These are phyloP conservation scores for Collariella sp. DNA, from an alignment of 495 filamentous ascomycete species.

Conservation along the genomic window DNA sequence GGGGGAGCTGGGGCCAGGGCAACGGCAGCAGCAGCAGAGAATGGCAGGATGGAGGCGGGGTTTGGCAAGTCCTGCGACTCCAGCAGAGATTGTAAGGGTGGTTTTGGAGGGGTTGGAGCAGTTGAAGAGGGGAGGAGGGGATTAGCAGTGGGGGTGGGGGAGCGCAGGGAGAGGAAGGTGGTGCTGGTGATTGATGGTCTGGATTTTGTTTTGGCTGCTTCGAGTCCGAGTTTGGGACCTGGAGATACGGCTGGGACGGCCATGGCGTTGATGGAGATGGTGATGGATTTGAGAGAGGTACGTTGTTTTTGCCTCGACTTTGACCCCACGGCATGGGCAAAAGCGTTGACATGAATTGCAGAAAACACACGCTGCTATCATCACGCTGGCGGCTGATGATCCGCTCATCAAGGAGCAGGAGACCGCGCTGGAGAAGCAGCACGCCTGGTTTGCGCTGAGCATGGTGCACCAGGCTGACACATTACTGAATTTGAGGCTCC, in stretches of 20 bases:
- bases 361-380: slow-evolving; percentile 50
- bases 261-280: slow-evolving; percentile 31
- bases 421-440: slow-evolving; percentile 60
- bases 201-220: slow-evolving; percentile 47
- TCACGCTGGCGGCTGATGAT: slow-evolving; percentile 61
- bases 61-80: slow-evolving; percentile 1
- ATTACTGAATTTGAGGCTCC: slow-evolving; percentile 58
- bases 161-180: slow-evolving; percentile 19
- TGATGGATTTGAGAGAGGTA: slow-evolving; percentile 50
- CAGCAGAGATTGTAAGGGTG: slow-evolving; percentile 17
- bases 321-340: background rate
- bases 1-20: background rate
- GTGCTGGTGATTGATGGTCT: slow-evolving; percentile 49
- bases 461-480: slow-evolving; percentile 65
- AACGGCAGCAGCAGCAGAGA: background rate
- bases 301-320: slow-evolving; percentile 7
- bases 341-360: slow-evolving; percentile 13
- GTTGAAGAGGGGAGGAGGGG: slow-evolving; percentile 9
- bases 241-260: slow-evolving; percentile 8
- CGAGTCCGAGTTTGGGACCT: slow-evolving; percentile 11
- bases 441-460: slow-evolving; percentile 58
- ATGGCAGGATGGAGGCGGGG: slow-evolving; percentile 3
- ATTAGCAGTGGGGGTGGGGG: background rate
- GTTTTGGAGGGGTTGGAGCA: slow-evolving; percentile 28
- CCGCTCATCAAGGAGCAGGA: slow-evolving; percentile 50